These are phyloP conservation scores for Penicillium antarcticum DNA, from an alignment of 495 filamentous ascomycete genomes.

Conservation along the genomic window DNA sequence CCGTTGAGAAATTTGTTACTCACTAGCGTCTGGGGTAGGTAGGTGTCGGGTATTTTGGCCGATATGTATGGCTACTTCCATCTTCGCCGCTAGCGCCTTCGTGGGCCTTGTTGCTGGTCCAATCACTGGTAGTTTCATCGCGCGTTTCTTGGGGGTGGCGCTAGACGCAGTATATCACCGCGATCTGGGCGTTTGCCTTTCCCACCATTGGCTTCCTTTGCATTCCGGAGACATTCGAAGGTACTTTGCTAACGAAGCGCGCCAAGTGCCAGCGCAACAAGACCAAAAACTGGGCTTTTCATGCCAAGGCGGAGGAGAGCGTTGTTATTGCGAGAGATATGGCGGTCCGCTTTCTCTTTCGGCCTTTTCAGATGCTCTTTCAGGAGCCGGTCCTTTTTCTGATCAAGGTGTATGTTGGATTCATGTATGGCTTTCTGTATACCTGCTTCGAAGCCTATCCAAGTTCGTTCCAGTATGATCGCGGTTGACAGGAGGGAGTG, in stretches of 20 bases:
- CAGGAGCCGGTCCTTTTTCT: constrained; percentile 38
- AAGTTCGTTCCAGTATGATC: constrained; percentile 44
- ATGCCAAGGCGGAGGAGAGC: constrained; percentile 21
- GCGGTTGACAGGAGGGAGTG: constrained; percentile 42
- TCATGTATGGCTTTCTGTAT: constrained; percentile 36
- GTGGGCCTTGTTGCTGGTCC: constrained; percentile 54
- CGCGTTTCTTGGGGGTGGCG: constrained; percentile 52
- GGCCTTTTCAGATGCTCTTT: constrained; percentile 30
- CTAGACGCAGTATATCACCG: constrained; percentile 57
- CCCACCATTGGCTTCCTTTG: constrained; percentile 37
- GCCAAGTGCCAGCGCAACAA: constrained; percentile 49
- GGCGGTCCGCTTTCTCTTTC: constrained; percentile 31
- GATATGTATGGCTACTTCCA: constrained; percentile 58
- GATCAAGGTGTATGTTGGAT: constrained; percentile 34
- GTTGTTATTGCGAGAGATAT: constrained; percentile 27
- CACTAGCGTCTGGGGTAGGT: not conserved
- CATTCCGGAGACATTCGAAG: constrained; percentile 53
- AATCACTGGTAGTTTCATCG: constrained; percentile 54
- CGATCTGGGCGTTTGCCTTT: constrained; percentile 48
- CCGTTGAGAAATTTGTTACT: not conserved
- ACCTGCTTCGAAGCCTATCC: constrained; percentile 54
- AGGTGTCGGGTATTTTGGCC: constrained; percentile 46
- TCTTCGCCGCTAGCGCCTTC: constrained; percentile 51
- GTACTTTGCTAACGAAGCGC: constrained; percentile 46
- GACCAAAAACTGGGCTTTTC: constrained; percentile 57